Evolutionary conservation across 2,329 filamentous ascomycete genomes (phyloP).

Genomic region (Microdochium paspali): DNA sequence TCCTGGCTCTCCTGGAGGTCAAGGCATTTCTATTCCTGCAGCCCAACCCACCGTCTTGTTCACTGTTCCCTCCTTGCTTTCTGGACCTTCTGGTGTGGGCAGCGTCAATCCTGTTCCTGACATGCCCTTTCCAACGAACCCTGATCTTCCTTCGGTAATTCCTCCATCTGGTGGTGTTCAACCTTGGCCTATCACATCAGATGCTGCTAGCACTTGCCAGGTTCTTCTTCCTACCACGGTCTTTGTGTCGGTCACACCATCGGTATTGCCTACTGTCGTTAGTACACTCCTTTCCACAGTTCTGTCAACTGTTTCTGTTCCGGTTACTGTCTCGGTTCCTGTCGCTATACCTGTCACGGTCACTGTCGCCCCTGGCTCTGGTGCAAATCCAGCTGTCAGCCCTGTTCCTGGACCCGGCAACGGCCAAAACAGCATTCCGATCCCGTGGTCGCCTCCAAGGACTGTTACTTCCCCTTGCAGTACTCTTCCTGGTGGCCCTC

Average conservation of each 20-base stretch:
- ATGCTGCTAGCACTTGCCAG: background rate
- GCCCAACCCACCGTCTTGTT: background rate
- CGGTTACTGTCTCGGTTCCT: constrained; percentile 2
- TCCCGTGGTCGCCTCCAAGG: background rate
- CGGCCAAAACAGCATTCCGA: background rate
- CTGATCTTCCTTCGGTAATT: background rate
- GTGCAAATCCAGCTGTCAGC: background rate
- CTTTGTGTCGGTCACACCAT: constrained; percentile 35
- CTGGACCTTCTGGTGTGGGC: background rate
- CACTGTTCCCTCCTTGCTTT: background rate
- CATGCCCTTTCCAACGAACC: background rate
- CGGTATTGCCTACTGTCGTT: constrained; percentile 15
- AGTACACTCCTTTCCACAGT: constrained; percentile 22
- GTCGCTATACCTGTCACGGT: constrained; percentile 1
- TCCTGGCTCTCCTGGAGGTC: background rate
- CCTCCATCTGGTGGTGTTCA: background rate
- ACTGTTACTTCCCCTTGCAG: background rate
- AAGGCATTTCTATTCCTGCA: background rate
- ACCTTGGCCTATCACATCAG: background rate
- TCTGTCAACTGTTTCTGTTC: constrained; percentile 1
- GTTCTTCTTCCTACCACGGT: constrained; percentile 24
- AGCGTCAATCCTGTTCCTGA: background rate
- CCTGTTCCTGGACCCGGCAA: background rate
- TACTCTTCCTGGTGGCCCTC: background rate
- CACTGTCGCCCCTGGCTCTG: background rate